Conservation (phyloP, 139 green algal genomes). For the Medakamo hakoo region DNA sequence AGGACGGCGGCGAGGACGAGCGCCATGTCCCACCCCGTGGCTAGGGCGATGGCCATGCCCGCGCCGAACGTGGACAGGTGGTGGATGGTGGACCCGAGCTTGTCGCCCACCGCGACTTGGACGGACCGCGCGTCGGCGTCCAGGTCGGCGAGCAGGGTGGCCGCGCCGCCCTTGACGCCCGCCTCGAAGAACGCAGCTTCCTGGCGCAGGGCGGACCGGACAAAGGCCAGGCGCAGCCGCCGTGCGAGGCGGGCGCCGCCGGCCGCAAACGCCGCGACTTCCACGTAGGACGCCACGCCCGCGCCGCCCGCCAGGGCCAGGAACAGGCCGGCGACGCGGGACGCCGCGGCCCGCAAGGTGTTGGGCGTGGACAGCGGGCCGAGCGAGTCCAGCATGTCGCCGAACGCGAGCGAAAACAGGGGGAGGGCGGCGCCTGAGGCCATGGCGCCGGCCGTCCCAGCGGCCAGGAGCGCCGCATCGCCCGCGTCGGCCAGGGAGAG, state of each 20-base stretch:
- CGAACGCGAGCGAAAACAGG: constrained; percentile 49
- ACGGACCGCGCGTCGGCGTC: constrained; percentile 50
- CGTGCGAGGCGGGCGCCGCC: constrained; percentile 8
- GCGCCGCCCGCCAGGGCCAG: background rate
- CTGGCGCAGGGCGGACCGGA: constrained; percentile 50
- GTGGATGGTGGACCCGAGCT: constrained; percentile 35
- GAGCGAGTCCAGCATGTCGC: constrained; percentile 29
- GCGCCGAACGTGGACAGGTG: constrained; percentile 30
- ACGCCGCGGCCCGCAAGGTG: background rate
- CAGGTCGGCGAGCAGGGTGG: constrained; percentile 41
- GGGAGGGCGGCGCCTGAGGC: constrained; percentile 23
- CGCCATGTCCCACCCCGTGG: constrained; percentile 54
- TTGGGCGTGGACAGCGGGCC: constrained; percentile 1
- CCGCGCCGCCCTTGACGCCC: constrained; percentile 29
- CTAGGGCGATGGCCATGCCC: constrained; percentile 29
- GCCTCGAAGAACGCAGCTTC: constrained; percentile 75
- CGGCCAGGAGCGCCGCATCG: background rate
- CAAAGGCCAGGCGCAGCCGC: constrained; percentile 27
- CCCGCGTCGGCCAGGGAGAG: background rate
- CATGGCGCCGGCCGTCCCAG: background rate
- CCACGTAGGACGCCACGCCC: background rate
- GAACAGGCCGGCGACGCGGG: background rate
- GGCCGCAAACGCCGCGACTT: background rate
- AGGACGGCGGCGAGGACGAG: constrained; percentile 54
- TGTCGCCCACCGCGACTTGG: constrained; percentile 44